Evolutionary conservation across 495 filamentous ascomycete species (phyloP).

Genomic region (Xylaria longipes): DNA sequence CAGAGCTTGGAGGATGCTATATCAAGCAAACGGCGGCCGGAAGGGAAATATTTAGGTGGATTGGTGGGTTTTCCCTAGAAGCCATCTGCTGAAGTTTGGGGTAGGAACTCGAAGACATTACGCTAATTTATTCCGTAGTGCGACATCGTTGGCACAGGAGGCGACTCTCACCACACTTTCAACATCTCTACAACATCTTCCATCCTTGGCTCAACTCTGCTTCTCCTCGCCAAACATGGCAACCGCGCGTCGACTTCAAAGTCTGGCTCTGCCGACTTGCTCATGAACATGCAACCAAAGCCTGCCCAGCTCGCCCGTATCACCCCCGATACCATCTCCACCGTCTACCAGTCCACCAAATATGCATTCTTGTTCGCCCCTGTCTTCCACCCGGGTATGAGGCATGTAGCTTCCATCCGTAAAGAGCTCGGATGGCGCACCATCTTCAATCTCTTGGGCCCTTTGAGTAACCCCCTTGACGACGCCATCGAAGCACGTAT

Average conservation of each 20-base stretch:
- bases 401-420: conserved; percentile 80
- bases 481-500: conserved; percentile 82
- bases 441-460: conserved; percentile 95
- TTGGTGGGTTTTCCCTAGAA: conserved; percentile 56
- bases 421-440: conserved; percentile 87
- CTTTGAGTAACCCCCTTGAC: conserved; percentile 87
- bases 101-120: background rate
- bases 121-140: conserved; percentile 60
- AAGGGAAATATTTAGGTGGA: conserved; percentile 74
- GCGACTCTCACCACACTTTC: conserved; percentile 95
- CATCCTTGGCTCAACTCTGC: conserved; percentile 82
- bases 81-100: background rate
- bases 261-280: conserved; percentile 93
- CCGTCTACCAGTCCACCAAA: conserved; percentile 77
- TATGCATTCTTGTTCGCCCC: conserved; percentile 98
- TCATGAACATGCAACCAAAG: conserved; percentile 70
- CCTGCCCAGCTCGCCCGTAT: conserved; percentile 77
- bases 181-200: conserved; percentile 96
- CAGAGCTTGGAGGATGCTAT: conserved; percentile 50
- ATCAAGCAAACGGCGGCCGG: conserved; percentile 58
- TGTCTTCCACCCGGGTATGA: conserved; percentile 94
- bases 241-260: conserved; percentile 95
- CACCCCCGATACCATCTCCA: conserved; percentile 68
- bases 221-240: conserved; percentile 91
- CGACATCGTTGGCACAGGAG: conserved; percentile 97